Base-by-base conservation (phyloP, 2,329 filamentous ascomycete genomes). In the Triangularia setosa region DNA sequence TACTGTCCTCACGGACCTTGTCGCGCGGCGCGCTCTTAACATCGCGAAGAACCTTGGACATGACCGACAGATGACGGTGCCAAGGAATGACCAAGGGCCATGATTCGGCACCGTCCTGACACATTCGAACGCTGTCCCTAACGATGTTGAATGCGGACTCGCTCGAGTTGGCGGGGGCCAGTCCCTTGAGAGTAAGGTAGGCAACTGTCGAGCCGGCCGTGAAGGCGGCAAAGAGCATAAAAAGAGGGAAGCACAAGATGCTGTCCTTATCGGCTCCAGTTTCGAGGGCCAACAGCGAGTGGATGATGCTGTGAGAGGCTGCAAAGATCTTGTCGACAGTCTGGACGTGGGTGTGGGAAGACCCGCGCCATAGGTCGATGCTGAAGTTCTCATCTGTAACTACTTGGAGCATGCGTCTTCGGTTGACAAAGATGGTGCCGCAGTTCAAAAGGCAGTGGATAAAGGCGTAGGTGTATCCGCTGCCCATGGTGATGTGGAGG, bases 401-500 rank as follows among this genome's bases (percentile, higher is more conserved):
- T 35, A 83, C 78, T 71, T 87, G 84, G 53, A 87, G 77, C 44
- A 87, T 82, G 58, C 83, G 81, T 24, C 85, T 83, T 8, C 85
- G 83, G 71, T 86, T 84, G 56, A 87, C 82, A 72, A 87, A 87
- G 67, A 87, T 83, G 27, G 83, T 84, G 9, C 84, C 83, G 69
- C 84, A 87, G 72, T 87, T 84, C 21, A 87, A 78, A 23, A 87
- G 80, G 63, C 83, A 86, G 73, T 87, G 85, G 59, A 87, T 79
- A 83, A 87, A 85, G 67, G 85, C 84, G 71, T 85, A 87, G 0
- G 84, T 87, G 70, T 84, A 85, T 62, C 85, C 85, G 54, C 84
- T 86, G 35, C 85, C 85, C 85, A 87, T 87, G 21, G 85, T 87
- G 71, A 87, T 86, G 73, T 87, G 85, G 4, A 87, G 77, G 70